phyloP scores from a whole-genome alignment of 768 basidiomycete species.

The Piloderma croceum region DNA sequence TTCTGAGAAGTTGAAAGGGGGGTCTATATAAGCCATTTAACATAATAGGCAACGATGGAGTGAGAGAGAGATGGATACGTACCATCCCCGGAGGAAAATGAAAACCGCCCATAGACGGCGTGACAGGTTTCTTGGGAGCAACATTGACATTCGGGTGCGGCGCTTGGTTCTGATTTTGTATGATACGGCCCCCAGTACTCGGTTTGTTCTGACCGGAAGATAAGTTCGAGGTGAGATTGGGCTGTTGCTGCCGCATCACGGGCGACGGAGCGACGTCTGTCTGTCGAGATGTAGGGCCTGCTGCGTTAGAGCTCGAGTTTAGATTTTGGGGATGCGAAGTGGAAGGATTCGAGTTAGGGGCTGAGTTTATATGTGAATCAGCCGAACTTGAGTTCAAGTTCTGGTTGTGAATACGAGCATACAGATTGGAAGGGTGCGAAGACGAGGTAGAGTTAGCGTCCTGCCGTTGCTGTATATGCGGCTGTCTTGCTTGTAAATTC shows the following conservation, averaged over 20 bases:
- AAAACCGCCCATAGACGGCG: conserved; percentile 44
- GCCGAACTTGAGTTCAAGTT: conserved; percentile 13
- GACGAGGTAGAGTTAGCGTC: no score
- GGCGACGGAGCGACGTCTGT: no score
- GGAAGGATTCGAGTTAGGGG: no score
- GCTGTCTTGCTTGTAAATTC: background rate
- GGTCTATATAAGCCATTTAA: background rate
- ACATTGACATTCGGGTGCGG: background rate
- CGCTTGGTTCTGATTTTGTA: conserved; percentile 6
- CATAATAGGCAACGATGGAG: no score
- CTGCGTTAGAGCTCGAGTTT: no score
- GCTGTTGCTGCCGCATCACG: conserved; percentile 3
- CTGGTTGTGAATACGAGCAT: background rate
- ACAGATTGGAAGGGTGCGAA: background rate
- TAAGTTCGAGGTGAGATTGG: conserved; percentile 11
- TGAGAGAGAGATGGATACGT: conserved; percentile 9
- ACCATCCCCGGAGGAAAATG: conserved; percentile 45
- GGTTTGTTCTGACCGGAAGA: conserved; percentile 4
- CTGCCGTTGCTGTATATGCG: background rate
- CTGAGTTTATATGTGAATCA: no score
- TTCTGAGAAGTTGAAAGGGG: conserved; percentile 9
- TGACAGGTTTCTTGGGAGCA: conserved; percentile 13
- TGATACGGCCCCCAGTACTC: background rate
- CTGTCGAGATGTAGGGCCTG: no score
- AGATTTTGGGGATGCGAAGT: no score